These are phyloP conservation scores for Astrothelium macrocarpum DNA, from an alignment of 495 filamentous ascomycete species.

Conservation along the genomic window DNA sequence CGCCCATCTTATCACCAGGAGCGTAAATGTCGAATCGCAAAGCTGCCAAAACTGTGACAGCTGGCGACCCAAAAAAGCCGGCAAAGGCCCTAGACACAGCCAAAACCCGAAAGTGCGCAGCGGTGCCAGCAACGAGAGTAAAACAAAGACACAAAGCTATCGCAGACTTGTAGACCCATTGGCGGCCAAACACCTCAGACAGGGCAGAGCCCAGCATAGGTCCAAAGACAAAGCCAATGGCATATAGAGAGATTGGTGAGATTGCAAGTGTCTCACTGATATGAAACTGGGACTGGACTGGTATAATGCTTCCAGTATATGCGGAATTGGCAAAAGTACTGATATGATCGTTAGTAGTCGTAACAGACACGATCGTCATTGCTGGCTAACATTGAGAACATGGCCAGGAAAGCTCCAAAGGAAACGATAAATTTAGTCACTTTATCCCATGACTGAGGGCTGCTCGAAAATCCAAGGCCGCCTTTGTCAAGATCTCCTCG, in stretches of 20 bases:
- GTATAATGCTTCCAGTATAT: slow-evolving; percentile 18
- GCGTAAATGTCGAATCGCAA: slow-evolving; percentile 22
- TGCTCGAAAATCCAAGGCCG: neutral
- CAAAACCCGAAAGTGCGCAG: slow-evolving; percentile 4
- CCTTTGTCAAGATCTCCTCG: neutral
- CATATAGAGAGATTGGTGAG: slow-evolving; percentile 22
- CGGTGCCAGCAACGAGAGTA: slow-evolving; percentile 22
- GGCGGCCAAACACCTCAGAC: slow-evolving; percentile 23
- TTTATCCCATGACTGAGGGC: neutral
- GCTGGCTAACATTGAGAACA: neutral
- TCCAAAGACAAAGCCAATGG: slow-evolving; percentile 20
- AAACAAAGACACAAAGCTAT: slow-evolving; percentile 22
- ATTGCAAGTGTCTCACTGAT: slow-evolving; percentile 23
- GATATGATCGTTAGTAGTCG: neutral
- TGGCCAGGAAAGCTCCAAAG: neutral
- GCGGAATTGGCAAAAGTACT: slow-evolving; percentile 24
- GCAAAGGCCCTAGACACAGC: slow-evolving; percentile 22
- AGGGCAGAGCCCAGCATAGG: slow-evolving; percentile 21
- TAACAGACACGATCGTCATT: neutral
- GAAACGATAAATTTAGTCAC: neutral
- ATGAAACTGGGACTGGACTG: slow-evolving; percentile 13
- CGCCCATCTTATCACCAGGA: neutral
- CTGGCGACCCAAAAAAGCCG: slow-evolving; percentile 27
- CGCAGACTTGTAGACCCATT: slow-evolving; percentile 17
- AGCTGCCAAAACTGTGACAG: slow-evolving; percentile 36